Conservation (phyloP, 352 stramenopile genomes). For the Elongisporangium undulatum region DNA sequence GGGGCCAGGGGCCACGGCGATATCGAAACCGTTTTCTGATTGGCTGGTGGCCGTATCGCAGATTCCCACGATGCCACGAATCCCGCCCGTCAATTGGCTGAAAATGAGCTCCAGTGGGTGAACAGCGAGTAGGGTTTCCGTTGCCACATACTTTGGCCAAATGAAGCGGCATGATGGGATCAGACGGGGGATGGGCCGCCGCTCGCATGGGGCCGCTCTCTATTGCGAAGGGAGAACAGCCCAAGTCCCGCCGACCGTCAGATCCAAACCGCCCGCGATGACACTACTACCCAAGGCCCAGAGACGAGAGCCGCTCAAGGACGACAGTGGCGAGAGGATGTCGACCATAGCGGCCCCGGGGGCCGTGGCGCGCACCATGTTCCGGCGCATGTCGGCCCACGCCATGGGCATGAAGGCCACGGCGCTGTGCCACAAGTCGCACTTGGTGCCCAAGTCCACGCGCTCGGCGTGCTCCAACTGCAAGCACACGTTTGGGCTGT, state of each 20-base stretch:
- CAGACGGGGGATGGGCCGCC: not conserved
- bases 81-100: not conserved
- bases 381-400: constrained; percentile 57
- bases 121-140: not conserved
- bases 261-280: not conserved
- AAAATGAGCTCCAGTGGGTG: not conserved
- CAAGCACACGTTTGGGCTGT: constrained; percentile 52
- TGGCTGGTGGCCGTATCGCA: not conserved
- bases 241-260: not conserved
- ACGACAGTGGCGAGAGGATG: not conserved
- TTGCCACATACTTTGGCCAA: not conserved
- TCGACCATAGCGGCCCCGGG: not conserved
- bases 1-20: not conserved
- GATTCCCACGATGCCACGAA: not conserved
- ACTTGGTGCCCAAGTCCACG: constrained; percentile 74
- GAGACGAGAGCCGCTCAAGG: not conserved
- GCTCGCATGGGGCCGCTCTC: not conserved
- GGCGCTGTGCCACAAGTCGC: constrained; percentile 66
- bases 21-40: not conserved
- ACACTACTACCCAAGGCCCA: not conserved
- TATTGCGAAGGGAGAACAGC: not conserved
- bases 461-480: constrained; percentile 64
- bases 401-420: constrained; percentile 60
- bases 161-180: not conserved
- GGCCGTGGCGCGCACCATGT: constrained; percentile 13